Percentiles rank a stretch among this genome's conserved stretches.
Evolutionary conservation across 768 basidiomycete species (phyloP).

Genomic region (Kwoniella bestiolae): DNA sequence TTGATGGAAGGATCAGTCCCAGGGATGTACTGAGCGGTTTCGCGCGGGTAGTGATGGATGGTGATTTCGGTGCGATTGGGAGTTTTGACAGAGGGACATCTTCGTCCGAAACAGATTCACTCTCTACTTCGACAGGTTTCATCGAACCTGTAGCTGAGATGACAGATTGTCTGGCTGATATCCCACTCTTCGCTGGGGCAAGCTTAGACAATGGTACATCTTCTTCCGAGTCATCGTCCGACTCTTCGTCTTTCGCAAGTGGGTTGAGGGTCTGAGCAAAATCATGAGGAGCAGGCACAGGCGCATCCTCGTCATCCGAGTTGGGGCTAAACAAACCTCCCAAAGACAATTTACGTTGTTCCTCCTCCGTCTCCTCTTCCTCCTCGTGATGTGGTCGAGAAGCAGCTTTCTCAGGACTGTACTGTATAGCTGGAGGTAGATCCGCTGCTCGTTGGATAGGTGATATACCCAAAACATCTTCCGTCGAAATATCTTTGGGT

Average conservation of each 20-base stretch:
- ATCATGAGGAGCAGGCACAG: not conserved
- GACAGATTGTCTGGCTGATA: not conserved
- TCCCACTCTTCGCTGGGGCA: slow-evolving; percentile 4
- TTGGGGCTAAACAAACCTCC: not conserved
- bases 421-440: slow-evolving; percentile 25
- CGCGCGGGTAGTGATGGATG: not conserved
- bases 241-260: not conserved
- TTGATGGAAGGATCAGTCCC: not conserved
- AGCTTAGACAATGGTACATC: slow-evolving; percentile 50
- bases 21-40: slow-evolving; percentile 9
- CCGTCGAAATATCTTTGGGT: not conserved
- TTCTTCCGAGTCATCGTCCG: slow-evolving; percentile 31
- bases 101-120: slow-evolving; percentile 19
- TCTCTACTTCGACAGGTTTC: not conserved
- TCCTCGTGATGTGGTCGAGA: not conserved
- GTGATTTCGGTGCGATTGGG: slow-evolving; percentile 6
- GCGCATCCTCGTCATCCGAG: slow-evolving; percentile 10
- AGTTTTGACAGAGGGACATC: slow-evolving; percentile 21
- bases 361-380: not conserved
- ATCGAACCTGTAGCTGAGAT: not conserved
- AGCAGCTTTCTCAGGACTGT: slow-evolving; percentile 18
- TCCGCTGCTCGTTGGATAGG: slow-evolving; percentile 20
- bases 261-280: not conserved
- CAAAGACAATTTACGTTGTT: slow-evolving; percentile 5
- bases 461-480: slow-evolving; percentile 23